Base-by-base conservation (phyloP, 192 early-diverging fungal species). In the Coemansia sp. region DNA sequence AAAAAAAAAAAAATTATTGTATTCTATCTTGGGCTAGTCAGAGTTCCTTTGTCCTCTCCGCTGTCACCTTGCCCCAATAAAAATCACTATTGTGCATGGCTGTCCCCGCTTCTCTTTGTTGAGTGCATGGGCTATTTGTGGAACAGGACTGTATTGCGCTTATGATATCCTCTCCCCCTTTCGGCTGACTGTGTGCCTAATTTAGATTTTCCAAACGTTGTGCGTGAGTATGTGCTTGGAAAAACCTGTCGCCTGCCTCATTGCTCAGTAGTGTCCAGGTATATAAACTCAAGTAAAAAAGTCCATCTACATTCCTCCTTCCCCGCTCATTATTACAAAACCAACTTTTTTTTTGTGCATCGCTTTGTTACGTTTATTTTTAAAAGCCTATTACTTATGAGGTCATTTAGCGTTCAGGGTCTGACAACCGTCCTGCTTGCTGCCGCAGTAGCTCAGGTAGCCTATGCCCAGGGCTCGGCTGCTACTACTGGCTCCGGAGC, bases 151-250 rank as follows among this genome's bases (percentile, higher is more conserved):
- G 40, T 15, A 41, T 41, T 41, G 40, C 40, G 12, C 40, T 12
- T 13, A 49, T 49, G 45, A 20, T 49, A 20, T 22, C 18, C 45
- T 18, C 20, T 24, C 34, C 34, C 18, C 9, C 45, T 49, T 49
- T 49, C 10, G 45, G 45, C 53, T 16, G 53, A 30, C 27, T 30
- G 53, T n/a, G 13, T n/a, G 29, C 53, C 53, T 34, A 56, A 56
- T 34, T 56, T 56, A 56, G 53, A 56, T 32, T 55, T 55, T 55
- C 27, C 20, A 47, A 16, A 15, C 52, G 52, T 34, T 50, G 49
- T 24, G 49, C 11, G 49, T 24, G 20, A 41, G 40, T 41, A 13
- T 41, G 40, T 12, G 40, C 40, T 41, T 41, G 40, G 13, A 20
- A 47, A n/a, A 5, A 5, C 44, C 40, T 15, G 40, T 15, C 40